Base-by-base conservation (phyloP, 1,284 basidiomycete species). In the Pseudozyma hubeiensis region DNA sequence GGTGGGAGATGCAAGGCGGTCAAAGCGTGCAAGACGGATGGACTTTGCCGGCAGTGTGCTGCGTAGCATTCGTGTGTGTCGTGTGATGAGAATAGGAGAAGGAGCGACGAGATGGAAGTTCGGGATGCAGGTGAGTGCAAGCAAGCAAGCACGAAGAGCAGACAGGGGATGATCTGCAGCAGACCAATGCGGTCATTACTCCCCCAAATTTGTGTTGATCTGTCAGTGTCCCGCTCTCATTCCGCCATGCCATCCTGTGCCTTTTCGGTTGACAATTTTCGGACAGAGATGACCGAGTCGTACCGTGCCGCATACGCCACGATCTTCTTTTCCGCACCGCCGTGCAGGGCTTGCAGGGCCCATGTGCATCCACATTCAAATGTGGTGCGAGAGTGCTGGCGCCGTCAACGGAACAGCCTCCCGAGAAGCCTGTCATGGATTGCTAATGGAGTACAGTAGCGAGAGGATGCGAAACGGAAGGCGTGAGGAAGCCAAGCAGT, bases 21-120 rank as follows among this genome's bases (percentile, higher is more conserved):
- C 54, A 68, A 62, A 58, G 65, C 66, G 66, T 59, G 55, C 50
- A 19, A 53, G 34, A 58, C 64, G 58, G 46, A 57, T 44, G 16
- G 49, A 41, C 49, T 53, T 56, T 30, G 55, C 52, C 53, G 55
- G 24, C n/a, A 31, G 29, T 14, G 52, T 58, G 57, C 53, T 56
- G 43, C 30, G 44, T 16, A 64, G 66, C 66, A 69, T 69, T 58
- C 66, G 66, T 41, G 47, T 24, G 19, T 37, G 40, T 41, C 7
- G n/a, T 13, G 16, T 13, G 40, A 24, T 10, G 37, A 19, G 13
- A 33, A 24, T 17, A 19, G 37, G 31, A 33, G 5, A 46, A 40
- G 46, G 39, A 48, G 5, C 30, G 29, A 10, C 5, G 37, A 16
- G 46, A 47, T 44, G 31, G 24, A 24, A 24, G 19, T 43, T 9